Conservation (phyloP, 2,329 filamentous ascomycete genomes). For the Colletotrichum endophyticum region DNA sequence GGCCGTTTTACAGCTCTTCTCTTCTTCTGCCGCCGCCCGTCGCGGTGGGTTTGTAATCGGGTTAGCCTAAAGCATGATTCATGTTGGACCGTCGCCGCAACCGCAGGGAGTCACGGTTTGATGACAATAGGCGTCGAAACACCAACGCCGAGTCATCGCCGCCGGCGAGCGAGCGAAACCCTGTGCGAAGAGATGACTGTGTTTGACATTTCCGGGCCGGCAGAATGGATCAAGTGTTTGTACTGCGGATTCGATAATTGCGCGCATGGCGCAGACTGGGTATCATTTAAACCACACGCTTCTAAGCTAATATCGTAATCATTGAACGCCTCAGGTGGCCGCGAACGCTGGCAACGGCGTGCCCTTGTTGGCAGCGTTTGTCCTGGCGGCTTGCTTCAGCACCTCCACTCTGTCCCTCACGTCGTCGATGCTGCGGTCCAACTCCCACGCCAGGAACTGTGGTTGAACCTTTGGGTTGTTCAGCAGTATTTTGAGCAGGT, state of each 20-base stretch:
- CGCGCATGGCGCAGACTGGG: neutral
- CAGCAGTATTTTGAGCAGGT: neutral
- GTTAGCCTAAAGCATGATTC: neutral
- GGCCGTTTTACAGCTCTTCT: neutral
- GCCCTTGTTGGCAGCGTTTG: neutral
- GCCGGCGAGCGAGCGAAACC: slow-evolving; percentile 21
- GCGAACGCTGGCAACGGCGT: slow-evolving; percentile 4
- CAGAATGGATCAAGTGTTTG: neutral
- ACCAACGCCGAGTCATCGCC: slow-evolving; percentile 10
- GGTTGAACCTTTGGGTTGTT: neutral
- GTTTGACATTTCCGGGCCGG: neutral
- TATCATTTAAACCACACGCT: slow-evolving; percentile 4
- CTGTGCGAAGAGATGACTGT: slow-evolving; percentile 16
- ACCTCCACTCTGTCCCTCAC: neutral
- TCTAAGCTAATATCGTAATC: neutral
- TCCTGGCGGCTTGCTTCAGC: slow-evolving; percentile 7
- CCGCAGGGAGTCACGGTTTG: neutral
- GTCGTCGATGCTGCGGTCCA: neutral
- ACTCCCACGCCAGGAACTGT: neutral
- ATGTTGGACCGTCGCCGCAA: neutral
- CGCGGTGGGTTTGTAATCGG: neutral
- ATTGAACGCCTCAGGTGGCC: neutral
- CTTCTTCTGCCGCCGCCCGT: neutral
- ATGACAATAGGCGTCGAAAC: neutral
- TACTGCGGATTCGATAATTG: neutral